These are phyloP conservation scores for Pseudocercospora musae DNA, from an alignment of 2,329 filamentous ascomycete species.

Conservation along the genomic window DNA sequence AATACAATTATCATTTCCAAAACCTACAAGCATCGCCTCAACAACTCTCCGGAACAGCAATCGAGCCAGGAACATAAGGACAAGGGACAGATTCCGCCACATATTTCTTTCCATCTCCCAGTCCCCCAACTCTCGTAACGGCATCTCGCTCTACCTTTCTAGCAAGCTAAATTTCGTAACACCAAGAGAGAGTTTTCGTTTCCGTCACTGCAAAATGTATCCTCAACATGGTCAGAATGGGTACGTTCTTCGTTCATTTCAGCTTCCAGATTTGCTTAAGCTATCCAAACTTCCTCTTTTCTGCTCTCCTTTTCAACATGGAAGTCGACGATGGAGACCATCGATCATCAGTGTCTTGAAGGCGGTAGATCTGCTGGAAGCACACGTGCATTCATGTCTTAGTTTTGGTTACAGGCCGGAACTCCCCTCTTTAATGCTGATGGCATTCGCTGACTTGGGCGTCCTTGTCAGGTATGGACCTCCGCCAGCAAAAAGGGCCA, in stretches of 20 bases:
- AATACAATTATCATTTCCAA: not conserved
- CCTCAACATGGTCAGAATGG: not conserved
- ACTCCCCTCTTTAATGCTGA: not conserved
- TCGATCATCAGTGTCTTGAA: not conserved
- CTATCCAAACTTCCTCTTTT: not conserved
- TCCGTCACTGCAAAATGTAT: not conserved
- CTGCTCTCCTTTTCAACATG: not conserved
- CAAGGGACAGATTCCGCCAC: not conserved
- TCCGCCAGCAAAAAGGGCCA: slow-evolving; percentile 41
- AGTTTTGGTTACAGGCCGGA: not conserved
- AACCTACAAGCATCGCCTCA: not conserved
- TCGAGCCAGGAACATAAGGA: not conserved
- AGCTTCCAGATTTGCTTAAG: not conserved
- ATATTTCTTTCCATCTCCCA: not conserved
- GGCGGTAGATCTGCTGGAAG: not conserved
- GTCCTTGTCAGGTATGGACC: slow-evolving; percentile 16
- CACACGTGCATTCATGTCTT: not conserved
- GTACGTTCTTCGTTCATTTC: not conserved
- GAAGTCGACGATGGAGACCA: not conserved
- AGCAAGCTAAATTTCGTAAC: not conserved
- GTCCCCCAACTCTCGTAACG: not conserved
- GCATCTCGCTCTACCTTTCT: not conserved
- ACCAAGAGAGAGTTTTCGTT: not conserved
- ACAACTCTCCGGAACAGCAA: not conserved
- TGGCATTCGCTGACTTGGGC: not conserved